Evolutionary conservation across 2,329 filamentous ascomycete species (phyloP).

Genomic region (Rhynchosporium agropyri): DNA sequence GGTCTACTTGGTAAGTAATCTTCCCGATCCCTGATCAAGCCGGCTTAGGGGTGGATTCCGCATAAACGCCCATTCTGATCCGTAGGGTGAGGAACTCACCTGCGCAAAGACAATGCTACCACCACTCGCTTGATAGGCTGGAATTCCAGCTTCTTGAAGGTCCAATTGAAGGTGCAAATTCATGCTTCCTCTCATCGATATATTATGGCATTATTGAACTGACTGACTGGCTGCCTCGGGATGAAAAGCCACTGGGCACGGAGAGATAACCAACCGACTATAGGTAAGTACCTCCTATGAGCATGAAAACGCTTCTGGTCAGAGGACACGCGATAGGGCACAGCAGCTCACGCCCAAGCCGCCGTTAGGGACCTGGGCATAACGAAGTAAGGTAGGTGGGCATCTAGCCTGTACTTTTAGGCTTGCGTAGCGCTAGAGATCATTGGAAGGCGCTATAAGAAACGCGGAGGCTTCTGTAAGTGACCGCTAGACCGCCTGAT

Average conservation of each 20-base stretch:
- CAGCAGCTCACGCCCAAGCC: background rate
- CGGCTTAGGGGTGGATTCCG: background rate
- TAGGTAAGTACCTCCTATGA: too few relatives aligned
- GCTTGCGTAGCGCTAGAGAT: background rate
- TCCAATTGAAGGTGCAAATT: background rate
- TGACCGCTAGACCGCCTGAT: background rate
- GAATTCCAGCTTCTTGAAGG: background rate
- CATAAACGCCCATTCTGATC: background rate
- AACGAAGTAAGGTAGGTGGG: background rate
- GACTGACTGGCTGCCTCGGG: background rate
- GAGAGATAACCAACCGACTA: too few relatives aligned
- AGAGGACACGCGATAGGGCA: too few relatives aligned
- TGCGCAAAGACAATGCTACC: background rate
- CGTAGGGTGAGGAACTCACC: background rate
- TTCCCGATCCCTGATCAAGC: slow-evolving; percentile 5
- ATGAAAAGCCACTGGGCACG: too few relatives aligned
- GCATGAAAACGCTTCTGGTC: too few relatives aligned
- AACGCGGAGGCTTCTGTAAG: slow-evolving; percentile 3
- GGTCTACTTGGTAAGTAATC: background rate
- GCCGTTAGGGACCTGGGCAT: background rate
- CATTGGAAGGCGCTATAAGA: background rate
- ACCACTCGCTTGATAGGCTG: background rate
- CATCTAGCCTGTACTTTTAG: background rate
- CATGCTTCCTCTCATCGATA: slow-evolving; percentile 6
- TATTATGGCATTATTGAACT: slow-evolving; percentile 9